These are phyloP conservation scores for Backusella psychrophila DNA, from an alignment of 192 early-diverging fungal genomes.

Conservation along the genomic window DNA sequence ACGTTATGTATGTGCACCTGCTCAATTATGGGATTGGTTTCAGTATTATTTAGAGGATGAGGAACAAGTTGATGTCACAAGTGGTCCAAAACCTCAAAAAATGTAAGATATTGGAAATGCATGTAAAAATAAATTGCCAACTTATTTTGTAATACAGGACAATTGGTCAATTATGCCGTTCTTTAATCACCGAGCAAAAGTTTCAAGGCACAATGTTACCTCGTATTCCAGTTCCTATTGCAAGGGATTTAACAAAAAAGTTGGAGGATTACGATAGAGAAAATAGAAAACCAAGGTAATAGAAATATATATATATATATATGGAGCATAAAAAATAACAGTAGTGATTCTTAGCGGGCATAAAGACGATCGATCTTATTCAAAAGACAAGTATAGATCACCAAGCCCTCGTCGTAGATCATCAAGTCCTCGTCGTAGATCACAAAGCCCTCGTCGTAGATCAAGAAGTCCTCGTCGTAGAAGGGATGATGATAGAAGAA, in stretches of 20 bases:
- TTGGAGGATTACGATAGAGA: conserved; percentile 49
- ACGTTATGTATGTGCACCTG: conserved; percentile 77
- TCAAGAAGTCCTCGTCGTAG: background rate
- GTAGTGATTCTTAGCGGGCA: background rate
- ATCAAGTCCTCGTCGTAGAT: background rate
- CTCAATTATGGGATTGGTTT: conserved; percentile 78
- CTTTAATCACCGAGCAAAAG: conserved; percentile 72
- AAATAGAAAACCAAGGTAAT: conserved; percentile 8
- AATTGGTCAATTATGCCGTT: conserved; percentile 66
- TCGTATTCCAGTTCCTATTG: conserved; percentile 80
- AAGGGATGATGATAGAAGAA: background rate
- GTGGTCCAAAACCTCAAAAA: conserved; percentile 52
- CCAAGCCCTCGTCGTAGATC: background rate
- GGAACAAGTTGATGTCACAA: conserved; percentile 63
- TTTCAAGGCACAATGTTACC: conserved; percentile 79
- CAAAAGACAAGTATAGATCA: conserved; percentile 1
- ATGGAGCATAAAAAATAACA: no score
- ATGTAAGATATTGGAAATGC: conserved; percentile 41
- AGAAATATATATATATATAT: no score
- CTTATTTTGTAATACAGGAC: conserved; percentile 45
- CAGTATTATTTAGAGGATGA: conserved; percentile 77
- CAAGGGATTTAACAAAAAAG: conserved; percentile 68
- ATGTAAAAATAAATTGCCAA: no score
- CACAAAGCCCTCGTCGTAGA: conserved; percentile 2
- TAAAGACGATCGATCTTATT: background rate